Evolutionary conservation across 73 alveolate genomes (phyloP), one percentile per base, ranked within the genome.

Genomic region (Stentor roeselii): DNA sequence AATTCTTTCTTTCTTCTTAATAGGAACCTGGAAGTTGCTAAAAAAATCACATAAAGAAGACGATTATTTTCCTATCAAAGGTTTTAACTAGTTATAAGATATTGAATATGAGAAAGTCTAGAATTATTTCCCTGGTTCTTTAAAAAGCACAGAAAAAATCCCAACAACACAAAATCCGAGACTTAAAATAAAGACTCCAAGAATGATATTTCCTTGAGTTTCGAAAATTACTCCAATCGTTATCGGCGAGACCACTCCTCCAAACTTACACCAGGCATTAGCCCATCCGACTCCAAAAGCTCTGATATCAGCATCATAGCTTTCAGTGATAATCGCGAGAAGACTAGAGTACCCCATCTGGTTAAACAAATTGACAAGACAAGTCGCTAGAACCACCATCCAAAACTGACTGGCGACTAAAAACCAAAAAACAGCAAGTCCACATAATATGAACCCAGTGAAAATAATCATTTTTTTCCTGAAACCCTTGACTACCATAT

Each of bases 221-320:
- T 67, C 50, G 11, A 67, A 67, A 27, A 67, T 21, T 30, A 21
- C 21, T 34, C 80, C 80, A 0, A 67, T 34, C 0, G 37, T 2
- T 32, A 67, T 21, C 34, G 80, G 80, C n/a, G 80, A 67, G 14
- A 67, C 80, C 21, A 67, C 37, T 32, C 80, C 80, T 30, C 80
- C 80, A 0, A 67, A 32, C 2, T 32, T 67, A 21, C 80, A 21
- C 21, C n/a, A 67, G 11, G 80, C 80, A 34, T 21, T 67, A n/a
- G n/a, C 41, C 80, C 80, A 67, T 21, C 80, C 80, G 14, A n/a
- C 34, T 30, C 41, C 1, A 1, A 0, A 0, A 30, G 41, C 14
- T 34, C 80, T 67, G 34, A 67, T 67, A 67, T 34, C 41, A 30
- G 41, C 37, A 30, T n/a, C 50, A 67, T 67, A 67, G 0, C 41